Evolutionary conservation across 306 rosid genomes (phyloP).

Genomic region (Inga laurina): DNA sequence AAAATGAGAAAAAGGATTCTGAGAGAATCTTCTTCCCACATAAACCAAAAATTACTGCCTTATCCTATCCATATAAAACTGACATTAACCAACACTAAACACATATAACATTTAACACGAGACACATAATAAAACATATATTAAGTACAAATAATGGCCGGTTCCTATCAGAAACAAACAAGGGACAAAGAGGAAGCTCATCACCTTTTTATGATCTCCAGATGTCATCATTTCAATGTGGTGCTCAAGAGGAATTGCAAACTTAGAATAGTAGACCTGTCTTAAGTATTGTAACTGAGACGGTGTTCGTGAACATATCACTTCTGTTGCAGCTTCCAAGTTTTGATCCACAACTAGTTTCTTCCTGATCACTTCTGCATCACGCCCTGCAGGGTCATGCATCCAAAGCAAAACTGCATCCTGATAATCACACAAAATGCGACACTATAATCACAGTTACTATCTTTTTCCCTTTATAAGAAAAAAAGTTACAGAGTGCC

Average conservation of each 20-base stretch:
- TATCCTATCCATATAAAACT: too few relatives aligned
- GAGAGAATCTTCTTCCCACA: too few relatives aligned
- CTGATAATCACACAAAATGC: constrained; percentile 34
- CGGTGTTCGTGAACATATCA: constrained; percentile 75
- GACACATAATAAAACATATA: too few relatives aligned
- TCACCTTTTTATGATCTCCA: constrained; percentile 69
- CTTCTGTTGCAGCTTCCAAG: constrained; percentile 71
- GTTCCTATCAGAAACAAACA: not conserved
- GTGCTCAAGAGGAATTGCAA: constrained; percentile 50
- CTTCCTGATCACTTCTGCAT: constrained; percentile 53
- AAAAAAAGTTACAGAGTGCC: not conserved
- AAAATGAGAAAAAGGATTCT: too few relatives aligned
- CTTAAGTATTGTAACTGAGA: constrained; percentile 70
- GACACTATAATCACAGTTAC: not conserved
- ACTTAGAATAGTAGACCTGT: constrained; percentile 58
- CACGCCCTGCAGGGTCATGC: constrained; percentile 73
- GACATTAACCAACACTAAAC: too few relatives aligned
- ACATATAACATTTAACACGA: too few relatives aligned
- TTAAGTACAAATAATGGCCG: too few relatives aligned
- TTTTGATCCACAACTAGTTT: constrained; percentile 28
- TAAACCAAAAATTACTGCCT: too few relatives aligned
- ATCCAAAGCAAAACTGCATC: constrained; percentile 76
- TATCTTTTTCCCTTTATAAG: not conserved
- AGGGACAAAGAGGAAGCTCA: constrained; percentile 29
- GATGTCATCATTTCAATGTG: constrained; percentile 57